Evolutionary conservation across 441 rosid genomes (phyloP), one percentile per base, ranked within the genome.

Genomic region (Metrosideros polymorpha): DNA sequence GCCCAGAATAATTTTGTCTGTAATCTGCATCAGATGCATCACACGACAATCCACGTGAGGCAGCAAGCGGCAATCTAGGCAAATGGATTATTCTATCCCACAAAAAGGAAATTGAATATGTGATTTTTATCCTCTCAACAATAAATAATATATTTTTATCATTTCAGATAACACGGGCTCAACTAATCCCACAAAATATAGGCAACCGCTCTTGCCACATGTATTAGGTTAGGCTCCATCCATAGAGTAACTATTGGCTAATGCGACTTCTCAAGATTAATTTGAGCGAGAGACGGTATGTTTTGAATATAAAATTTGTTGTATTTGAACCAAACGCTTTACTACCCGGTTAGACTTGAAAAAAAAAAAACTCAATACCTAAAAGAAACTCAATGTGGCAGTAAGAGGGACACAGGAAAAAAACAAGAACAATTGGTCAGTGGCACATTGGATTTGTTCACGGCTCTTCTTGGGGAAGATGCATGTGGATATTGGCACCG

Each of bases 401-500:
- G 27, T 2, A 39, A 71, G 79, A 22, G 79, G 45, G 79, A 35
- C 79, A 19, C 45, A 15, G 47, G 15, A 39, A 71, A 35, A 35
- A 56, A 82, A 85, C 61, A 66, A 84, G 19, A 85, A 83, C 89
- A 89, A 86, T 27, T 51, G 82, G 89, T 22, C 82, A 22, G 85
- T 86, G 87, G 90, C 86, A 71, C 47, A 56, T 71, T 84, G 83
- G 87, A 93, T 90, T 42, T 86, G 83, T 85, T 90, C 90, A 90
- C 94, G 94, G 92, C 91, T 89, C 88, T 86, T 79, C 45, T 86
- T 30, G 56, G 92, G 90, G 86, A 86, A 86, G 15, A 19, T 51
- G 86, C 96, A 94, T 89, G 96, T 93, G 95, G 87, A 83, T 82
- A n/a, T 59, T 6, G 47, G 76, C 85, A 84, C 88, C 85, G 85